Evolutionary conservation across 2,329 filamentous ascomycete genomes (phyloP), one percentile per base, ranked within the genome.

Genomic region (Colletotrichum melonis): DNA sequence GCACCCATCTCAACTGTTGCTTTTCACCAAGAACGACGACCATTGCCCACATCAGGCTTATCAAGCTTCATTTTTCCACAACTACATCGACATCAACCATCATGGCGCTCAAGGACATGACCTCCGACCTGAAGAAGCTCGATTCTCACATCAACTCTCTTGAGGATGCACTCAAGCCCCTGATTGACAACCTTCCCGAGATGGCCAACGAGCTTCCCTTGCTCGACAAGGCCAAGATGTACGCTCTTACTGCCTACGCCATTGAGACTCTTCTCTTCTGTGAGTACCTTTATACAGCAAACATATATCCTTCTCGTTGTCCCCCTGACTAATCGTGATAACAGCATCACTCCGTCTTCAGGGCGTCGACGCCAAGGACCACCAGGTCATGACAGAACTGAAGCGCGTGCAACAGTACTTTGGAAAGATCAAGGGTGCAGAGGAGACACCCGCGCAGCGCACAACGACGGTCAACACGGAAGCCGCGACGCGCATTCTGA

Each of bases 141-240:
- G 92, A 95, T 76, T 89, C 90, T 77, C 91, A 95, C 80, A 90
- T 98, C 63, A 94, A 97, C 83, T 90, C 92, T 68, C 88, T 98
- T 59, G 91, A 97, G 80, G 89, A 92, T 46, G 87, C 90, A 4
- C 87, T 98, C 32, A 84, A 90, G 75, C 95, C 96, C n/a, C 85
- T 98, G 6, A 84, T 97, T 30, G 86, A 87, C 46, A 88, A 88
- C 63, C 84, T 98, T 56, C 86, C 90, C 63, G 90, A 92, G 54
- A 89, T 91, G 69, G 91, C 94, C 5, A 92, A 91, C 68, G 95
- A 95, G 80, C 88, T 98, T 32, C 95, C 96, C 1, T 88, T 98
- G n/a, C 88, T 99, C 74, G 96, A 98, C 86, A 95, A 95, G 85
- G 95, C 97, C 8, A 98, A 98, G 84, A 91, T 98, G 73, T 95